Conservation (phyloP, 306 rosid genomes). For the Pterocarpus santalinus region DNA sequence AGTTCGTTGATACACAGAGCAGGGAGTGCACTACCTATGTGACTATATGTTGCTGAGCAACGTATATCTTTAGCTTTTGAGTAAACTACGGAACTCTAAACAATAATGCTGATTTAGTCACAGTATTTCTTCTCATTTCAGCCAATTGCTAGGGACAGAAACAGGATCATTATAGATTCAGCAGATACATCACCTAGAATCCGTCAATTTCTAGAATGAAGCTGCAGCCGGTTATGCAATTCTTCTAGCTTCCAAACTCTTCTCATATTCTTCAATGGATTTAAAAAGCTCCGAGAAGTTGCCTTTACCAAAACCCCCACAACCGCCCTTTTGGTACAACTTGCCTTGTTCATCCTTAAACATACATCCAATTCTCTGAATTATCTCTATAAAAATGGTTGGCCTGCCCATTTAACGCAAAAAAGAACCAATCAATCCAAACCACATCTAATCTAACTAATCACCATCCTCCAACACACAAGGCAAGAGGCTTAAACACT, state of each 20-base stretch:
- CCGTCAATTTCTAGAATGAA: too few relatives aligned
- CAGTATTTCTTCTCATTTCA: neutral
- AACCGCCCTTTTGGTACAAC: constrained; percentile 84
- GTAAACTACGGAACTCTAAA: neutral
- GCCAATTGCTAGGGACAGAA: neutral
- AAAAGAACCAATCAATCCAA: constrained; percentile 18
- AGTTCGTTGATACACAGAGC: neutral
- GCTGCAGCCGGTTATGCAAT: constrained; percentile 27
- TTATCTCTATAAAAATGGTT: constrained; percentile 89
- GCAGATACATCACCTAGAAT: too few relatives aligned
- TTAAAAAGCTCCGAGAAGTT: constrained; percentile 97
- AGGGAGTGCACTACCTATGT: neutral
- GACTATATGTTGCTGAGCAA: neutral
- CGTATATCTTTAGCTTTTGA: neutral
- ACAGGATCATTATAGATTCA: too few relatives aligned
- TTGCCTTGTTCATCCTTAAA: constrained; percentile 79
- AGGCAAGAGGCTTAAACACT: neutral
- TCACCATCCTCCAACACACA: neutral
- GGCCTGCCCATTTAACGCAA: constrained; percentile 67
- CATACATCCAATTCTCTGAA: constrained; percentile 96
- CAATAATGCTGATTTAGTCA: neutral
- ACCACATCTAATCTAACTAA: neutral
- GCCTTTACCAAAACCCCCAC: constrained; percentile 98
- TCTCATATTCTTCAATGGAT: constrained; percentile 94
- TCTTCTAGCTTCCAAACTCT: constrained; percentile 72